Evolutionary conservation across 208 protist genomes (phyloP), one percentile per base, ranked within the genome.

Genomic region (Crithidia fasciculata): DNA sequence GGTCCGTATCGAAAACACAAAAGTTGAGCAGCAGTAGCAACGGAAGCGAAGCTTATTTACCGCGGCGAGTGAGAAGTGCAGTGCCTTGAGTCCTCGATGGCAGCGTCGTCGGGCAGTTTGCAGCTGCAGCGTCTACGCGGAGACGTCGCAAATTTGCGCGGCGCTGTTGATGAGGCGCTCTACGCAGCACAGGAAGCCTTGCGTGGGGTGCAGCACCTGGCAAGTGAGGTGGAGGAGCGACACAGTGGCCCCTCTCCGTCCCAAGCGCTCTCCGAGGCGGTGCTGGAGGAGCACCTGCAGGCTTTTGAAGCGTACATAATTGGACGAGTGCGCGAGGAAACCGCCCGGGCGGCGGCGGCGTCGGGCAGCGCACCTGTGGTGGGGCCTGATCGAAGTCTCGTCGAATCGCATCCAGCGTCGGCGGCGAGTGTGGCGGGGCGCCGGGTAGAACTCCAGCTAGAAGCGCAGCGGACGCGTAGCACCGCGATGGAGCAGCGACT

Each of bases 291-390:
- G 36, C 78, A 54, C 2, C 65, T 88, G 43, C 53, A 56, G 4
- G 52, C 41, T 15, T 86, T 91, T 68, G 81, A 86, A 62, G 60
- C 60, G 5, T 91, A 74, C 67, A 74, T 88, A 41, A 79, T 91
- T 53, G 55, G 64, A 36, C 80, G 72, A 47, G 80, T 88, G 10
- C 73, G 58, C 19, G 45, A 67, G 39, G 66, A 76, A 73, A 56
- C 65, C 55, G n/a, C 68, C 72, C 19, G 19, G 72, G 50, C 68
- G 36, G 57, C 68, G 36, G 57, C 6, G 47, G 45, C 45, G 56
- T 3, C 36, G 4, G 28, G 28, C 28, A 28, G 28, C 28, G 28
- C 28, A 28, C 1, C 28, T 28, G 28, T 28, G 28, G 28, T 28
- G 28, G 28, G 28, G 0, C 1, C 50, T 2, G 19, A 55, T 12